phyloP scores from a whole-genome alignment of 768 basidiomycete genomes.

The Pleurotus djamor region DNA sequence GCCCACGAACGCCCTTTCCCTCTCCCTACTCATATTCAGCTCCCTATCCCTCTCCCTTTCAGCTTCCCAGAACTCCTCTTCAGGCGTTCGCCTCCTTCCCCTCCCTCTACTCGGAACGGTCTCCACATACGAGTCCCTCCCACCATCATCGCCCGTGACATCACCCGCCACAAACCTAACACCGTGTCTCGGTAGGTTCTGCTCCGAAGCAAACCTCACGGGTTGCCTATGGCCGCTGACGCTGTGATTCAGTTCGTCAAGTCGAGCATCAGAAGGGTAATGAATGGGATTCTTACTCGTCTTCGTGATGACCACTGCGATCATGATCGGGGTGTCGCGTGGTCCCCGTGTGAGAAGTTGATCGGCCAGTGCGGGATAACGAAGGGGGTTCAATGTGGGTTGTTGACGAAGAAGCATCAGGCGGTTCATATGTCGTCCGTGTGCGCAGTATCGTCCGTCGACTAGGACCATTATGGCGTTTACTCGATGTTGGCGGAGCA shows the following conservation, averaged over 20 bases:
- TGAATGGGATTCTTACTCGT: background rate
- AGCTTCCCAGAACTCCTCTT: background rate
- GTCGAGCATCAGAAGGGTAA: background rate
- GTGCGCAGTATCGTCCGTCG: background rate
- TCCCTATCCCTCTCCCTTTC: background rate
- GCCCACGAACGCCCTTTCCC: background rate
- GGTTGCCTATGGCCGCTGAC: background rate
- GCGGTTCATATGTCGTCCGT: background rate
- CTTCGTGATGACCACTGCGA: background rate
- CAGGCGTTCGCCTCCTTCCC: background rate
- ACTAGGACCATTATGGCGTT: background rate
- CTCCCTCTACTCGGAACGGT: background rate
- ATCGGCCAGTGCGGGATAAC: background rate
- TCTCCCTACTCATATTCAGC: background rate
- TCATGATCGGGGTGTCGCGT: background rate
- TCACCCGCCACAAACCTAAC: background rate
- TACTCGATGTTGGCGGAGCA: background rate
- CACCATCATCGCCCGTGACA: background rate
- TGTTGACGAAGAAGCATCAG: background rate
- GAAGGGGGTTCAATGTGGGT: background rate
- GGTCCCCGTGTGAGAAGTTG: conserved; percentile 1
- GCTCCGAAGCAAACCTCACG: conserved; percentile 4
- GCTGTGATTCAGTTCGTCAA: background rate
- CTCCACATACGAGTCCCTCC: background rate
- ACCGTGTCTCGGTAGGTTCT: background rate